These are phyloP conservation scores for Phragmites australis DNA, from an alignment of 176 grass and related monocot genomes.

Conservation along the genomic window DNA sequence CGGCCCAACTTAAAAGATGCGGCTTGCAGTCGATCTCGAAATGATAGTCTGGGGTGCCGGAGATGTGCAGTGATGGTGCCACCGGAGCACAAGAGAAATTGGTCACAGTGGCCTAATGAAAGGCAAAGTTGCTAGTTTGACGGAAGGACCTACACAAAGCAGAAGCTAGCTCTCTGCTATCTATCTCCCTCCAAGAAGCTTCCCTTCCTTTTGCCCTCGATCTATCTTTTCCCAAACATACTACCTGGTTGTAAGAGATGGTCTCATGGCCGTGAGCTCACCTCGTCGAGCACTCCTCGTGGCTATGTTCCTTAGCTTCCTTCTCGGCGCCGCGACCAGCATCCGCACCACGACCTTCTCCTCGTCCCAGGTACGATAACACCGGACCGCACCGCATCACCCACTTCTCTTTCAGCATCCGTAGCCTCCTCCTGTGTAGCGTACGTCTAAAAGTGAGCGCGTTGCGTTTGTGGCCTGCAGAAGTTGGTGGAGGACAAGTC, in stretches of 20 bases:
- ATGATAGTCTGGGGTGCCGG: too few species aligned
- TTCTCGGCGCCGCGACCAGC: constrained; percentile 42
- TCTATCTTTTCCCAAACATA: not conserved
- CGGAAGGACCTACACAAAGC: not conserved
- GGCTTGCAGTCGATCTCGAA: too few species aligned
- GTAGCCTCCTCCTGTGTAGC: not conserved
- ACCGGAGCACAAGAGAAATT: too few species aligned
- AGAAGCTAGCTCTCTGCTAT: constrained; percentile 16
- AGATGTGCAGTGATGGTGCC: too few species aligned
- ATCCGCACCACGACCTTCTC: constrained; percentile 38
- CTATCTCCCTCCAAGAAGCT: constrained; percentile 16
- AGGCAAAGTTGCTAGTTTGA: too few species aligned
- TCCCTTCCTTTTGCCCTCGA: constrained; percentile 20
- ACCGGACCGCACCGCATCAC: not conserved
- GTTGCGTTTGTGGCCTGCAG: not conserved
- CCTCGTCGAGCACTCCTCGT: constrained; percentile 35
- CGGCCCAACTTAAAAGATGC: too few species aligned
- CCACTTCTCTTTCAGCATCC: not conserved
- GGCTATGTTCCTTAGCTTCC: constrained; percentile 45
- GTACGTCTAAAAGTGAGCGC: not conserved
- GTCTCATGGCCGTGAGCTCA: constrained; percentile 66
- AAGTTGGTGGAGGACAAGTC: constrained; percentile 76
- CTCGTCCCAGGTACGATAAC: constrained; percentile 49
- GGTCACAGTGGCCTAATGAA: too few species aligned
- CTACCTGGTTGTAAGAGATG: constrained; percentile 37